Base-by-base conservation (phyloP, 2,329 filamentous ascomycete species). In the Fusarium falciforme region DNA sequence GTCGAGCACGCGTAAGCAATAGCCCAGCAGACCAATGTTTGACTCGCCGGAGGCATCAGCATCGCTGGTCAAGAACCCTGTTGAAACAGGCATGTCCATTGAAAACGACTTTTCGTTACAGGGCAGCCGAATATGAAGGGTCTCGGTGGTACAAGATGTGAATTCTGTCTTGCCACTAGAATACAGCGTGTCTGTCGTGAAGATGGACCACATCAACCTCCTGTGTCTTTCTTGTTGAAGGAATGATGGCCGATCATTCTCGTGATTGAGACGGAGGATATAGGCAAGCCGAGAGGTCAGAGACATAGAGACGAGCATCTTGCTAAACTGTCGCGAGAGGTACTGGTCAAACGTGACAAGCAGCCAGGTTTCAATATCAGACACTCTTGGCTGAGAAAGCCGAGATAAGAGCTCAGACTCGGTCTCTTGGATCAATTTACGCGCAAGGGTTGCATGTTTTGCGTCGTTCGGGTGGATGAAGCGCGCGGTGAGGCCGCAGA, bases 141-240 rank as follows among this genome's bases (percentile, higher is more conserved):
- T 64, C 9, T 70, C 66, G 0, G 61, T 20, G 0, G 69, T 57
- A n/a, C 71, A 73, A 0, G 61, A 55, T 1, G 66, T 73, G n/a
- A 73, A 73, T 4, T 73, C 71, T 1, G 35, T 27, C 55, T 67
- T 72, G 0, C 71, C 71, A 8, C 71, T 72, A 0, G 71, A 72
- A 3, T 73, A 72, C 5, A 73, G 36, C 1, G 71, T 64, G 5
- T 70, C 71, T 29, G 71, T 66, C 4, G 61, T 57, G 5, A 72
- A 76, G 1, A 77, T 78, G 0, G 73, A 67, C 76, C 76, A 78
- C 75, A 78, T 78, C 3, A 78, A 38, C 11, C 76, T 57, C 4
- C 76, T 35, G 0, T 73, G 66, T 0, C 73, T 64, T 29, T 78
- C 76, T 6, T 73, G 76, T 0, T 61, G 58, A 0, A 78, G 54